These are phyloP conservation scores for Fusarium cyanostomum DNA, from an alignment of 2,329 filamentous ascomycete species.

Conservation along the genomic window DNA sequence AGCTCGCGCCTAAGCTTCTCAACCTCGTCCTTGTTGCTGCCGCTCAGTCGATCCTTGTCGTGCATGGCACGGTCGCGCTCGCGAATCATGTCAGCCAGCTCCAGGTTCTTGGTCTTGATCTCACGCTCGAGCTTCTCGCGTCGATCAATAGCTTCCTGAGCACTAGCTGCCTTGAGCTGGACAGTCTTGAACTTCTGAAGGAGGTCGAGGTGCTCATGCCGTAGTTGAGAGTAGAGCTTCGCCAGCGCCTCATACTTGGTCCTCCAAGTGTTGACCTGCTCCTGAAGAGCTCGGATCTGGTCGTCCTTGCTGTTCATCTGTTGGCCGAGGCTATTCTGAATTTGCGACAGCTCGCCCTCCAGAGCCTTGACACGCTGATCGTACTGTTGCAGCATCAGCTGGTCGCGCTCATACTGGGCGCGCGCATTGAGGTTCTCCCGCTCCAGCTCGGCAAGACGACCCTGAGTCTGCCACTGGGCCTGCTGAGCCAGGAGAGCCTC, in stretches of 20 bases:
- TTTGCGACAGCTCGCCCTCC: conserved; percentile 84
- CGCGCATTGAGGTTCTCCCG: conserved; percentile 93
- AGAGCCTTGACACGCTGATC: conserved; percentile 93
- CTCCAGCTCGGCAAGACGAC: conserved; percentile 93
- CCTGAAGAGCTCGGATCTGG: conserved; percentile 89
- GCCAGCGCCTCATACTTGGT: conserved; percentile 96
- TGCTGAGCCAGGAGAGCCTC: conserved; percentile 91
- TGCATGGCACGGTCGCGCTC: conserved; percentile 93
- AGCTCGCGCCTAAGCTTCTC: conserved; percentile 96
- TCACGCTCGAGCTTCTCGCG: conserved; percentile 96
- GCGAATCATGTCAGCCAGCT: conserved; percentile 97
- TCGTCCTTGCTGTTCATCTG: conserved; percentile 92
- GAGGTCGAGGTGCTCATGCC: conserved; percentile 93
- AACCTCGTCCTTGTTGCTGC: conserved; percentile 89
- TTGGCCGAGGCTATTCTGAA: conserved; percentile 84
- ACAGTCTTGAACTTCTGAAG: conserved; percentile 96
- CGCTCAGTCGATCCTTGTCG: conserved; percentile 87
- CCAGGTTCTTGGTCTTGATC: conserved; percentile 99
- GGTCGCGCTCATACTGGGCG: conserved; percentile 96
- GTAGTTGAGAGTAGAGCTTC: conserved; percentile 95
- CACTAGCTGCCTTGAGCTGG: conserved; percentile 95
- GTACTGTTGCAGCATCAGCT: conserved; percentile 96
- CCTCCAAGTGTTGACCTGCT: conserved; percentile 97
- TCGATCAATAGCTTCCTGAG: conserved; percentile 94
- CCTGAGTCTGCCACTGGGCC: conserved; percentile 92